Percentiles rank a stretch among this genome's conserved stretches.
These are phyloP conservation scores for Trichosporon asahii DNA, from an alignment of 1,284 basidiomycete genomes.

Conservation along the genomic window DNA sequence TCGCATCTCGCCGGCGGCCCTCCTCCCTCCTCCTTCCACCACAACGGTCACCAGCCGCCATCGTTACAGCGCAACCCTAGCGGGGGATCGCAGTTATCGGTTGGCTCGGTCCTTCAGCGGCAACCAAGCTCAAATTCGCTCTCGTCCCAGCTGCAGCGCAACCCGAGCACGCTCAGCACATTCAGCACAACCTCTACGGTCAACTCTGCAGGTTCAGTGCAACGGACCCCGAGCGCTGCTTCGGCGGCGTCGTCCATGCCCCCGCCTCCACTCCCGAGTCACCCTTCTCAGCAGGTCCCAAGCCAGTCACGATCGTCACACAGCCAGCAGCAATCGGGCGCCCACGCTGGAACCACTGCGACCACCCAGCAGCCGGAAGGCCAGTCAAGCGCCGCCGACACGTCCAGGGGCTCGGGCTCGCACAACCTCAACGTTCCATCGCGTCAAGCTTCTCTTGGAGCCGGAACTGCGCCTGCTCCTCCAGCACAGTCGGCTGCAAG, in stretches of 20 bases:
- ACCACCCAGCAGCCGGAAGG: neutral
- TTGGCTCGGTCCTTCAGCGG: slow-evolving; percentile 4
- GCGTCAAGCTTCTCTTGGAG: neutral
- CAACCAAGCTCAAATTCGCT: slow-evolving; percentile 3
- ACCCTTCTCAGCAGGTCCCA: neutral
- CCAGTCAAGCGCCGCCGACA: neutral
- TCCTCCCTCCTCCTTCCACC: neutral
- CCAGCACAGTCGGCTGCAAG: slow-evolving; percentile 1
- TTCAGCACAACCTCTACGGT: neutral
- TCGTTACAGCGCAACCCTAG: slow-evolving; percentile 6
- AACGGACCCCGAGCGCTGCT: slow-evolving; percentile 1
- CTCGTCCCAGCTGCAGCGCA: slow-evolving; percentile 3
- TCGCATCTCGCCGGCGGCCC: neutral
- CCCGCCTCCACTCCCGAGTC: neutral
- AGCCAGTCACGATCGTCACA: slow-evolving; percentile 5
- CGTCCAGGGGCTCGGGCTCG: neutral
- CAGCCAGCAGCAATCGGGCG: neutral
- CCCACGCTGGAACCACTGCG: neutral
- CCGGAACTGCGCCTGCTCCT: neutral
- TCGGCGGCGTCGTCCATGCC: slow-evolving; percentile 8
- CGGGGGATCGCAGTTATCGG: slow-evolving; percentile 5
- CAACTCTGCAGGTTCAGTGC: neutral
- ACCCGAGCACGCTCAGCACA: slow-evolving; percentile 3
- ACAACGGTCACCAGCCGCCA: neutral
- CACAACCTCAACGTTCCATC: neutral